Percentiles rank a stretch among this genome's conserved stretches.
Evolutionary conservation across 2,329 filamentous ascomycete genomes (phyloP).

Genomic region (Diaporthe sp.): DNA sequence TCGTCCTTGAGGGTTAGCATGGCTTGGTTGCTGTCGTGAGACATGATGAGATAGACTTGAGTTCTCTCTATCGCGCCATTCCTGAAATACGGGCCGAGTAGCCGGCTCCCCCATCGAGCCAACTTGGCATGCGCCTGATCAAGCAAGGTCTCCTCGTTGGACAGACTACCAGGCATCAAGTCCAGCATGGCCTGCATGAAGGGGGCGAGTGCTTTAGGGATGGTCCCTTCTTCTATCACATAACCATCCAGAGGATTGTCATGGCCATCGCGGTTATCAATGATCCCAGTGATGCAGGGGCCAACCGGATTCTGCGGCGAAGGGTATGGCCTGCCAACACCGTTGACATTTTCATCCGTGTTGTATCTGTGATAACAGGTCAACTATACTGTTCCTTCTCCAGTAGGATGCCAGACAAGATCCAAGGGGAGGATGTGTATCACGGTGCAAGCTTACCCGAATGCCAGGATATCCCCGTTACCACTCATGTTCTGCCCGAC

Average conservation of each 20-base stretch:
- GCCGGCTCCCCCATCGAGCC: conserved; percentile 64
- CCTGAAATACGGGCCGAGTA: conserved; percentile 70
- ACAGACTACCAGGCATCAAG: conserved; percentile 62
- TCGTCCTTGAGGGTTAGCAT: conserved; percentile 71
- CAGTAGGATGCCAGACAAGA: not conserved
- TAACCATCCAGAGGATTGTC: conserved; percentile 72
- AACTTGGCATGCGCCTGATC: conserved; percentile 61
- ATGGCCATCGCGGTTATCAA: conserved; percentile 69
- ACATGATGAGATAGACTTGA: conserved; percentile 76
- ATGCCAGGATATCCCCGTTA: conserved; percentile 76
- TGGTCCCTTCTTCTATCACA: conserved; percentile 74
- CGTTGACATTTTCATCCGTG: conserved; percentile 68
- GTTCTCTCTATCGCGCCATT: conserved; percentile 71
- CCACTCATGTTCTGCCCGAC: conserved; percentile 74
- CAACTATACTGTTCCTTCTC: conserved; percentile 38
- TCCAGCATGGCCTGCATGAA: conserved; percentile 72
- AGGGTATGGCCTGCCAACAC: conserved; percentile 66
- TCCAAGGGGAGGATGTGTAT: not conserved
- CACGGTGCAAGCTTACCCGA: conserved; percentile 61
- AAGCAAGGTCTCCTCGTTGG: conserved; percentile 55
- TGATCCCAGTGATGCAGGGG: conserved; percentile 74
- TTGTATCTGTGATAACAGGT: conserved; percentile 64
- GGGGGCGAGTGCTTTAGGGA: conserved; percentile 69
- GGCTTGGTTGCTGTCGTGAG: conserved; percentile 75
- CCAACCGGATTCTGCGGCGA: conserved; percentile 67